Conservation (phyloP, 306 rosid species). For the Cercis canadensis region DNA sequence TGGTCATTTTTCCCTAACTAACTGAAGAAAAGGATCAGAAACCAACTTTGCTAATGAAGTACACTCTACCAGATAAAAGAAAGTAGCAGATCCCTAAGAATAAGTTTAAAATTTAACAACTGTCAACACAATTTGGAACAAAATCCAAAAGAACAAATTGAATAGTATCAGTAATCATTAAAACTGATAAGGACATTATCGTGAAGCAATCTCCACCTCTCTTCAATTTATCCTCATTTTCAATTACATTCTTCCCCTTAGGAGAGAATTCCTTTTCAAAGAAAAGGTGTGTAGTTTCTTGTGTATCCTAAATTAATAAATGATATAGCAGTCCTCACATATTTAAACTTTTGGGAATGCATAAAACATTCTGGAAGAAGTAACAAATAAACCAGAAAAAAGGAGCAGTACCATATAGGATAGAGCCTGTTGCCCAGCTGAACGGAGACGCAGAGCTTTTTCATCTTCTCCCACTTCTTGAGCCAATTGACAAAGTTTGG, state of each 20-base stretch:
- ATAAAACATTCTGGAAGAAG: conserved; percentile 10
- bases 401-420: conserved; percentile 80
- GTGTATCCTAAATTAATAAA: conserved; percentile 26
- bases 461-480: conserved; percentile 76
- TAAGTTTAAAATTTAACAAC: conserved; percentile 21
- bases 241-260: conserved; percentile 22
- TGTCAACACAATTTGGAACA: neutral
- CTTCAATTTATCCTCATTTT: conserved; percentile 12
- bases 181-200: conserved; percentile 23
- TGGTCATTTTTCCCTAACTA: neutral
- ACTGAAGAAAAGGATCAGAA: neutral
- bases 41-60: conserved; percentile 7
- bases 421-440: conserved; percentile 82
- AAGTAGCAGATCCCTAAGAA: conserved; percentile 15
- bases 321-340: conserved; percentile 15
- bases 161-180: no score
- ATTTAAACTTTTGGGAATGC: conserved; percentile 13
- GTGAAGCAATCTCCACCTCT: neutral
- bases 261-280: conserved; percentile 11
- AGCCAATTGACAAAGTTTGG: conserved; percentile 87
- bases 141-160: no score
- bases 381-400: conserved; percentile 28
- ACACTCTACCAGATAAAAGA: conserved; percentile 3
- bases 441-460: conserved; percentile 63
- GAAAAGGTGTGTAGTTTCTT: conserved; percentile 21